phyloP scores from a whole-genome alignment of 768 basidiomycete species.

The Boletus eberwhitei region DNA sequence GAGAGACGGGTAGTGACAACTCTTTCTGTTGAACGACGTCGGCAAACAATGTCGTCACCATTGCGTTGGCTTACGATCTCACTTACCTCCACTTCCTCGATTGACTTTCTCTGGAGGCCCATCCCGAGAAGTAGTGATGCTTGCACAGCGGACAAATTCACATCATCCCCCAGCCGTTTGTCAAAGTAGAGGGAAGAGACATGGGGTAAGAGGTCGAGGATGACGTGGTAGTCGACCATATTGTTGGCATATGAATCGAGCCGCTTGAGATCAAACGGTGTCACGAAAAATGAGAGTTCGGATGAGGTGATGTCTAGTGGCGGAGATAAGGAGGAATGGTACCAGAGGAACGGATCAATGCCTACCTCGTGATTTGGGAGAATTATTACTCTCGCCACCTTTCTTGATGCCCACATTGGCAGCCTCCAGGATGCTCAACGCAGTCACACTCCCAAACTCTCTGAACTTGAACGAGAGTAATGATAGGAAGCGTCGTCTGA shows the following conservation, averaged over 20 bases:
- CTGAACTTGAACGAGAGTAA: conserved; percentile 93
- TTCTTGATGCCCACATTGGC: conserved; percentile 61
- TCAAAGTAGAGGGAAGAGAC: conserved; percentile 86
- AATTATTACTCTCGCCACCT: conserved; percentile 34
- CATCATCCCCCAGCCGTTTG: conserved; percentile 58
- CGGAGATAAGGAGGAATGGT: background rate
- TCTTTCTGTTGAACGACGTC: conserved; percentile 50
- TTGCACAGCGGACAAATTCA: conserved; percentile 82
- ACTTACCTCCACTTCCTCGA: conserved; percentile 85
- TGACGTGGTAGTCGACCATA: conserved; percentile 94
- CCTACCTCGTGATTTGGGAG: conserved; percentile 14
- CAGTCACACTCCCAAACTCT: conserved; percentile 86
- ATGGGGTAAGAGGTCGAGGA: conserved; percentile 85
- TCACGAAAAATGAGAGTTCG: conserved; percentile 63
- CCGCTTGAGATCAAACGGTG: conserved; percentile 94
- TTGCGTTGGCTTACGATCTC: background rate
- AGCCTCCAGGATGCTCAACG: conserved; percentile 86
- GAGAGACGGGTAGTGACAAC: conserved; percentile 79
- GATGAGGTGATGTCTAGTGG: conserved; percentile 19
- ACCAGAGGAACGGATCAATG: conserved; percentile 31
- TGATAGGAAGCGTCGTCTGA: conserved; percentile 84
- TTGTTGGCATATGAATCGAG: conserved; percentile 95
- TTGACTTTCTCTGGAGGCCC: conserved; percentile 82
- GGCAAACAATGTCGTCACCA: conserved; percentile 1
- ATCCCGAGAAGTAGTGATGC: conserved; percentile 87